Base-by-base conservation (phyloP, 2,329 filamentous ascomycete species). In the Rasamsonia emersonii region DNA sequence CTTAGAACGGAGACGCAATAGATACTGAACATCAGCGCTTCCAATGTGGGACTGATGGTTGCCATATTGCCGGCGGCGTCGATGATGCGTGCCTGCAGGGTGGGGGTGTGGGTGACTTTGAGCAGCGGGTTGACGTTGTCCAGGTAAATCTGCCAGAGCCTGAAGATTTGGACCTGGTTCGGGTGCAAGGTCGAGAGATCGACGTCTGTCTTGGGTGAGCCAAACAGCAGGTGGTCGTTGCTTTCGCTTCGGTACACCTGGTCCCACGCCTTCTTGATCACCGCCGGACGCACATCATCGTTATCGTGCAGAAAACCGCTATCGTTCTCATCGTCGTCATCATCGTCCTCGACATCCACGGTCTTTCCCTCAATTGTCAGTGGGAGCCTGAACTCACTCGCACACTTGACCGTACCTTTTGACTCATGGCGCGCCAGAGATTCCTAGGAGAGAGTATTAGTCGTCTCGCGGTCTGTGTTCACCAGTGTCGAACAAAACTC, bases 1-100 rank as follows among this genome's bases (percentile, higher is more conserved):
- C 76, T 72, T 8, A 73, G 53, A 11, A 73, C 58, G 1, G 77
- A 69, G 48, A 77, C 69, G 35, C 67, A 69, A 49, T 83, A 84
- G 25, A 86, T 79, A 41, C 73, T 63, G 51, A 84, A 83, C 70
- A 84, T 75, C 26, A 85, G 62, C 1, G 75, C 75, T 47, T 83
- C 77, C 11, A 81, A 65, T 7, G 67, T 67, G 32, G 66, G 69
- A 2, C 67, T 59, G 3, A 77, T 68, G 39, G 67, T 71, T 17
- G 66, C 58, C 4, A 75, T 50, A 32, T 75, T 66, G 3, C 70
- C 67, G 20, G 69, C 70, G 5, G 76, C 76, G 36, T 77, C 73
- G 30, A 83, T 71, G 23, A 84, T 70, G 32, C 70, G 70, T n/a
- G 59, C 62, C 48, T 83, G 78, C 1, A 82, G 58, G 1, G 70